Evolutionary conservation across 306 rosid species (phyloP), one percentile per base, ranked within the genome.

Genomic region (Castanopsis chinensis): DNA sequence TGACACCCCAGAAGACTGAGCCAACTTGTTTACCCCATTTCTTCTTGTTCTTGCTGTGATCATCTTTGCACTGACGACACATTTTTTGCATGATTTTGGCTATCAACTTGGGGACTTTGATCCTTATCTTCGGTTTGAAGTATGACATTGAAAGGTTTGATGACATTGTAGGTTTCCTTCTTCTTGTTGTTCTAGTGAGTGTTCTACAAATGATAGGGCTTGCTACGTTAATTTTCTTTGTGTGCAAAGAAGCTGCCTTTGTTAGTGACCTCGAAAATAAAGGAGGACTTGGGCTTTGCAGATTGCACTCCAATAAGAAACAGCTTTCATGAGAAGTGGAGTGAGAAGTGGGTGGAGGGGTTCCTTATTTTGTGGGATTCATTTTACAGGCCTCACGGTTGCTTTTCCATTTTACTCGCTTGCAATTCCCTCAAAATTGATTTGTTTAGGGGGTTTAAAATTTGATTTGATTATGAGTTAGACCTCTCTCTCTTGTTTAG

Each of bases 71-170:
- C 57, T 13, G 70, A n/a, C 9, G 65, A 72, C 71, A 69, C 70
- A 69, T 77, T 45, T 67, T 80, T 45, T 70, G 86, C 79, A 86
- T 85, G 65, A 79, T 76, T 70, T 76, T 85, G 61, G 69, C n/a
- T 17, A 79, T 53, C 45, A 71, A 81, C 35, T 78, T 85, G 5
- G 85, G 88, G 71, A 84, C 78, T 45, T 78, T 83, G 41, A 78
- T 81, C 79, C 85, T 80, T 57, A 83, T 74, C 64, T 75, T 78
- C 17, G 80, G 76, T 56, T 64, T 25, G 67, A 63, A 75, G 75
- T 61, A 76, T 3, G 86, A 76, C 18, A 57, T 71, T 32, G 79
- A 11, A 76, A 45, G 52, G 13, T 63, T 28, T 76, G 79, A 60
- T 23, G 72, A 58, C 14, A 63, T 13, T 35, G 28, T 17, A 5